phyloP scores from a whole-genome alignment of 768 basidiomycete genomes.

The Russula compacta region DNA sequence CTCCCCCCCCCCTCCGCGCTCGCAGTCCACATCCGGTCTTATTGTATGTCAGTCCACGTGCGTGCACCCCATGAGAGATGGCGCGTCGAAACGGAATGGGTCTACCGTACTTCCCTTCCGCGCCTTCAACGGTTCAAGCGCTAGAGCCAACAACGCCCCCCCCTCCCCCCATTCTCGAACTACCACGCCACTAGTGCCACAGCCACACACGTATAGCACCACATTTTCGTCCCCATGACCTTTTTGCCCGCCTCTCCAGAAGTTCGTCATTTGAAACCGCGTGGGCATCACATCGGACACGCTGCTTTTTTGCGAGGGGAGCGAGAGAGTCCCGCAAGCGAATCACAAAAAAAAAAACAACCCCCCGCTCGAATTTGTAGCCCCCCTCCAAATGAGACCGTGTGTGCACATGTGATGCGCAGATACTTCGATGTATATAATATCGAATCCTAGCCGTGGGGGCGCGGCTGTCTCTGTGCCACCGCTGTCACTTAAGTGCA shows the following conservation, averaged over 20 bases:
- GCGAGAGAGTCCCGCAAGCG: no score
- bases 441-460: not conserved
- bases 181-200: conserved; percentile 12
- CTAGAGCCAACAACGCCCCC: not conserved
- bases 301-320: no score
- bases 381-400: not conserved
- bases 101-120: not conserved
- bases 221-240: not conserved
- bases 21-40: not conserved
- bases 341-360: not conserved
- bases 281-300: conserved; percentile 12
- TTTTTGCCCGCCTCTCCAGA: not conserved
- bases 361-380: not conserved
- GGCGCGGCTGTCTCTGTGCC: not conserved
- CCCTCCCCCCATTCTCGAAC: not conserved
- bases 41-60: not conserved
- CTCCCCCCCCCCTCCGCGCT: no score
- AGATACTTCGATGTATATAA: not conserved
- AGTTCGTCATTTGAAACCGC: not conserved
- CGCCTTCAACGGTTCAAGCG: not conserved
- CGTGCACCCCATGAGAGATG: not conserved
- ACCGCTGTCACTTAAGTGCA: not conserved
- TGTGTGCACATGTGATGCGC: not conserved
- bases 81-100: not conserved
- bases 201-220: not conserved